These are phyloP conservation scores for Pyrrhoderma lamaoense DNA, from an alignment of 1,284 basidiomycete genomes.

Conservation along the genomic window DNA sequence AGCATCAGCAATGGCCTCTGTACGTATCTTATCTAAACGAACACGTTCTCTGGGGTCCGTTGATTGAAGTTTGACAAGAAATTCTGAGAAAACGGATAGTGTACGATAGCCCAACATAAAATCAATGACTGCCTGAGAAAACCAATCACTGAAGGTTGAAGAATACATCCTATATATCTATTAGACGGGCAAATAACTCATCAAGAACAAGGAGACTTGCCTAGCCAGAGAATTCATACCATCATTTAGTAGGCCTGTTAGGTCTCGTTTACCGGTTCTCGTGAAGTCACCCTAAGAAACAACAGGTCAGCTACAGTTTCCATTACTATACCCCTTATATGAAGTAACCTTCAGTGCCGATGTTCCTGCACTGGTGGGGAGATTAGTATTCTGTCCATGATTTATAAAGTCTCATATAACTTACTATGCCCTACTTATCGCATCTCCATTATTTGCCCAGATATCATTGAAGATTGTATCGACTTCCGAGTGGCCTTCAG, in stretches of 20 bases:
- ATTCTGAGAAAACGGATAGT: constrained; percentile 83
- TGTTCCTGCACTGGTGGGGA: constrained; percentile 65
- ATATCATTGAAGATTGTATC: constrained; percentile 87
- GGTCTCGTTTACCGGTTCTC: constrained; percentile 89
- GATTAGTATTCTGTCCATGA: constrained; percentile 38
- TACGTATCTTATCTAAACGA: constrained; percentile 78
- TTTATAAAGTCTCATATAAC: constrained; percentile 25
- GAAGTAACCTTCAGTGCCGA: background rate
- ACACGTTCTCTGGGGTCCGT: constrained; percentile 87
- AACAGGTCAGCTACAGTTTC: too few species aligned
- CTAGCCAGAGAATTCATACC: constrained; percentile 88
- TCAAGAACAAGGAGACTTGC: constrained; percentile 24
- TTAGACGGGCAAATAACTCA: background rate
- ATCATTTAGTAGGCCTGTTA: constrained; percentile 86
- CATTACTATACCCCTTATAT: too few species aligned
- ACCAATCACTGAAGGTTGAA: constrained; percentile 90
- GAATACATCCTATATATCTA: constrained; percentile 59
- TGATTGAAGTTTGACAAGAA: constrained; percentile 77
- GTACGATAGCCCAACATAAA: constrained; percentile 86
- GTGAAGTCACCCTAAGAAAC: constrained; percentile 7
- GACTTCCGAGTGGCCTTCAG: constrained; percentile 46
- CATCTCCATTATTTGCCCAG: constrained; percentile 95
- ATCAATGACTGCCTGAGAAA: constrained; percentile 90
- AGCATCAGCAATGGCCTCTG: constrained; percentile 85
- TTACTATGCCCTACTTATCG: constrained; percentile 58